Evolutionary conservation across 352 stramenopile species (phyloP), one percentile per base, ranked within the genome.

Genomic region (Halophytophthora batemanensis): DNA sequence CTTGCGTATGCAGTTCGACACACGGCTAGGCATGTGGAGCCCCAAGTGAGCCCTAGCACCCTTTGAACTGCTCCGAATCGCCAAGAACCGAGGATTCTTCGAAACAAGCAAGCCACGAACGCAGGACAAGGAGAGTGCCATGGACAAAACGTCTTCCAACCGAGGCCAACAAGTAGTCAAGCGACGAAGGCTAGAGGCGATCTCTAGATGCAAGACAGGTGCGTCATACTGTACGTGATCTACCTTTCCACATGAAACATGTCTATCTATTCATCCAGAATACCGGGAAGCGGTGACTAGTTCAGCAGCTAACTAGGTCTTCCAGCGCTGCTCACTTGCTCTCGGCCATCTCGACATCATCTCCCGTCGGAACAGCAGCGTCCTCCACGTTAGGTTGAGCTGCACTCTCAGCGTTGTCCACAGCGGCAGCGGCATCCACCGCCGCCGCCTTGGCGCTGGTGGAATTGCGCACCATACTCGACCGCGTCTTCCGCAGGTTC

Each of bases 1-100:
- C 38, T 47, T 95, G 7, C 69, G 84, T 33, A 95, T 95, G 84
- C 82, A 95, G 41, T 95, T 95, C 54, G 84, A 95, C 55, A 95
- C 84, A 8, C 66, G 82, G 0, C 72, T 95, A 28, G 84, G 84
- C 6, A 95, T 95, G 84, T 95, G 84, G 84, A 93, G 82, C 35
- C 84, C 84, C 11, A 92, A 91, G 63, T 94, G 68, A 72, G 44
- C 8, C 25, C 4, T 31, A 4, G 4, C 10, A 12, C 13, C 7
- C 36, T 6, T 41, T 7, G 19, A 29, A 17, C 17, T 21, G 14
- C 21, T 45, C 21, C 14, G 17, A n/a, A n/a, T n/a, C n/a, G n/a
- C n/a, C n/a, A n/a, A n/a, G n/a, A n/a, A n/a, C n/a, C n/a, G n/a
- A n/a, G n/a, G n/a, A n/a, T n/a, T n/a, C n/a, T n/a, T n/a, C n/a